A percentile compares a stretch with the other conserved stretches of the same genome.
phyloP scores from a whole-genome alignment of 345 rosid species.

The Clausena lansium region DNA sequence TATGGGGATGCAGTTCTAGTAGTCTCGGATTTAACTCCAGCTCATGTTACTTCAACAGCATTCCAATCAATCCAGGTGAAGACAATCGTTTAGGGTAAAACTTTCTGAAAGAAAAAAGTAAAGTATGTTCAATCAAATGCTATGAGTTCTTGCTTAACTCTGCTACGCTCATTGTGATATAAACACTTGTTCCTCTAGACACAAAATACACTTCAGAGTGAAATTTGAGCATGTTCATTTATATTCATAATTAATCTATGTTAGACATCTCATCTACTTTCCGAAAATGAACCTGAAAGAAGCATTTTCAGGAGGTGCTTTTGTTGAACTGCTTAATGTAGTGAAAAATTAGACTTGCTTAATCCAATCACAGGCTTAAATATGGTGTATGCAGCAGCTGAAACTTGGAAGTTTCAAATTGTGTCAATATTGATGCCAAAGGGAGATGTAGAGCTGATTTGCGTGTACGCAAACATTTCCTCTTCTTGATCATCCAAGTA shows the following conservation, averaged over 20 bases:
- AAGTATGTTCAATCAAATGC: background rate
- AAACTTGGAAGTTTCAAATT: slow-evolving; percentile 4
- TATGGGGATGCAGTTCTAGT: slow-evolving; percentile 46
- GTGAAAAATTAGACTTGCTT: too few species aligned
- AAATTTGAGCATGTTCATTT: background rate
- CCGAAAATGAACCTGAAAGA: too few species aligned
- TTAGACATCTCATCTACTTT: too few species aligned
- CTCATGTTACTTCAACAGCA: slow-evolving; percentile 29
- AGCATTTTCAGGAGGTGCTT: background rate
- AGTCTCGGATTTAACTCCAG: slow-evolving; percentile 54
- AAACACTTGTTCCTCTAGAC: background rate
- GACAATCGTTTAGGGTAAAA: slow-evolving; percentile 31
- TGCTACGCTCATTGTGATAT: background rate
- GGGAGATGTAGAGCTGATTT: background rate
- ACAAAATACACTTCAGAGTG: background rate
- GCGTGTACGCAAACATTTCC: background rate
- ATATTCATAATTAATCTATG: too few species aligned
- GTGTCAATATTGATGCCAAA: background rate
- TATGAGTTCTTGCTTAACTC: background rate
- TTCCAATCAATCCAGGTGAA: slow-evolving; percentile 61
- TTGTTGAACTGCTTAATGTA: background rate
- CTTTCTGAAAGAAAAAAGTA: background rate
- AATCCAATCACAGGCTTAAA: background rate
- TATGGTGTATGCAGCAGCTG: background rate
- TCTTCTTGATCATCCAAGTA: background rate